These are phyloP conservation scores for Populus davidiana DNA, from an alignment of 345 rosid species.

Conservation along the genomic window DNA sequence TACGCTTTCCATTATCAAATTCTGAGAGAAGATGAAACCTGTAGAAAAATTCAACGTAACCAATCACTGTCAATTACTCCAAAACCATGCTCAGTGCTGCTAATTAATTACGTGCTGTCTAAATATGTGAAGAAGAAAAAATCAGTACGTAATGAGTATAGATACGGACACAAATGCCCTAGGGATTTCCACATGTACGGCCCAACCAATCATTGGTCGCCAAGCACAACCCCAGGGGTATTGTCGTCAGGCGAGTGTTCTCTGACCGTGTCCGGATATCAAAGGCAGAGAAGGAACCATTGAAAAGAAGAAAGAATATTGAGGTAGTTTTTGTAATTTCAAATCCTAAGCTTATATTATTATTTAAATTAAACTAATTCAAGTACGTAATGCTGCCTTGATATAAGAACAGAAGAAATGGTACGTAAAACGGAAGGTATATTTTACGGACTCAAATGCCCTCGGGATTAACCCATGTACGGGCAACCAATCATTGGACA, in stretches of 20 bases:
- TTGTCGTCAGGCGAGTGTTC: constrained; percentile 11
- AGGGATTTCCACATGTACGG: constrained; percentile 44
- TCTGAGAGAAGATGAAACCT: constrained; percentile 90
- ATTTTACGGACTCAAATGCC: constrained; percentile 35
- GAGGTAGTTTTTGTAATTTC: too few relatives aligned
- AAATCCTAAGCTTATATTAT: too few relatives aligned
- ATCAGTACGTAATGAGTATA: too few relatives aligned
- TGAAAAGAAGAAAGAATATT: background rate
- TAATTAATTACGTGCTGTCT: background rate
- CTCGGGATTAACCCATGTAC: constrained; percentile 48
- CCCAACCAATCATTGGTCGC: constrained; percentile 37
- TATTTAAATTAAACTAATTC: too few relatives aligned
- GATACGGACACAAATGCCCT: constrained; percentile 41
- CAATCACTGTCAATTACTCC: background rate
- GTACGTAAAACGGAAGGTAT: constrained; percentile 21
- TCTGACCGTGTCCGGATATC: background rate
- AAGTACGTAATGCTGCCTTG: too few relatives aligned
- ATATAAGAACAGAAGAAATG: constrained; percentile 17
- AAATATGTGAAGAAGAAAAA: background rate
- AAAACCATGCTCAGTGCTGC: background rate
- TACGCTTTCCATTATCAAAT: constrained; percentile 96
- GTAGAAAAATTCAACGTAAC: background rate
- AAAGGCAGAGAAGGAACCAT: background rate
- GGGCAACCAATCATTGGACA: constrained; percentile 38
- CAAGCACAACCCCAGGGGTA: constrained; percentile 10